Base-by-base conservation (phyloP, 352 stramenopile species). In the Phytophthora citricola region DNA sequence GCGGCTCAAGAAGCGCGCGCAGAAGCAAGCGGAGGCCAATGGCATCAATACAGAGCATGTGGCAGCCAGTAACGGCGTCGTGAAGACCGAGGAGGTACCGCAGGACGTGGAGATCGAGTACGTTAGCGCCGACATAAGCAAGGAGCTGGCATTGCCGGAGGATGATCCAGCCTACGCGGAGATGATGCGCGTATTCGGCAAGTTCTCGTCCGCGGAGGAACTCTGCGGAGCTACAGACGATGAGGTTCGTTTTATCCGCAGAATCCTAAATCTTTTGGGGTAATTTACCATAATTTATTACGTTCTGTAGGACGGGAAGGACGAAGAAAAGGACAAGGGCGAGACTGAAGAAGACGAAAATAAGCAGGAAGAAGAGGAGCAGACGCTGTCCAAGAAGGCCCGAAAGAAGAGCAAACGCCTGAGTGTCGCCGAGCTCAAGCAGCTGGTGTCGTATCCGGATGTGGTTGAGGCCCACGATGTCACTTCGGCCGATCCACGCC, bases 391-490 rank as follows among this genome's bases (percentile, higher is more conserved):
- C 47, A 97, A 94, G 59, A 97, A 98, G 56, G 93, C 98, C 71
- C 81, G 93, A 53, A 98, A 98, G 71, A 91, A 98, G 73, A 82
- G 97, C 59, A 92, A 92, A 44, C 89, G 97, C 2, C 83, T 99
- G 4, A 96, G 91, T 26, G 93, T 99, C 5, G 96, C 98, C 0
- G 89, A 98, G 75, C 83, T 99, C 10, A 99, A 99, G 80, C 91
- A 98, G 69, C 73, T 98, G n/a, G 93, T 98, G 7, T 58, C 74
- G 32, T 89, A 90, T 65, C 92, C 96, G 0, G 95, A 99, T 68
- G 87, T 99, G 11, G 97, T 99, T 4, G 97, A 99, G 73, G 84
- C 85, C 2, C 96, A 99, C 75, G 98, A 99, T 76, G 88, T 99
- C 36, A 99, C 97, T 29, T 94, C 97, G 5, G 78, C 88, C 3